Evolutionary conservation across 192 early-diverging fungal genomes (phyloP).

Genomic region (Neocallimastix lanati): DNA sequence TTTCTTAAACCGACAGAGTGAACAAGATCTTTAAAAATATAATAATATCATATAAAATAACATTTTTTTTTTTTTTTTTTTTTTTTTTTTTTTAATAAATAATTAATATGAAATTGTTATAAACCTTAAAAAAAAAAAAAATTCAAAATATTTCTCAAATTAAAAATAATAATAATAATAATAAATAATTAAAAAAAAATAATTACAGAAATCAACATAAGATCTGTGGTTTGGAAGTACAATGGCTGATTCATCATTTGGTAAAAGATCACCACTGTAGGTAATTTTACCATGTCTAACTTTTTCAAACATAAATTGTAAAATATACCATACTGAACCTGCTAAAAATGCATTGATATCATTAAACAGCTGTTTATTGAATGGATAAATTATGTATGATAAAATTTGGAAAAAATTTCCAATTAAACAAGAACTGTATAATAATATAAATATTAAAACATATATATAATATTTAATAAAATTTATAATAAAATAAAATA

Average conservation of each 20-base stretch:
- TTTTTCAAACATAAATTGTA: neutral
- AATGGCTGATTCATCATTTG: neutral
- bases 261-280: neutral
- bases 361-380: neutral
- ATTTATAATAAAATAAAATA: too few relatives aligned
- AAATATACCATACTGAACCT: neutral
- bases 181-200: too few relatives aligned
- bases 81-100: too few relatives aligned
- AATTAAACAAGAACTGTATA: neutral
- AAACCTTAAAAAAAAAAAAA: too few relatives aligned
- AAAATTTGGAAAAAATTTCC: neutral
- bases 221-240: neutral
- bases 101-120: too few relatives aligned
- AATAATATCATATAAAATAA: too few relatives aligned
- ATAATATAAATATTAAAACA: neutral
- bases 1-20: neutral
- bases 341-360: neutral
- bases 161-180: too few relatives aligned
- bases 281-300: neutral
- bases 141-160: too few relatives aligned
- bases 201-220: neutral
- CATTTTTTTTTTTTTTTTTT: too few relatives aligned
- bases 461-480: too few relatives aligned
- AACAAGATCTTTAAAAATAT: neutral
- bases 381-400: neutral